Percentiles rank a stretch among this genome's conserved stretches.
Conservation (phyloP, 768 basidiomycete genomes). For the Galerina sulciceps region DNA sequence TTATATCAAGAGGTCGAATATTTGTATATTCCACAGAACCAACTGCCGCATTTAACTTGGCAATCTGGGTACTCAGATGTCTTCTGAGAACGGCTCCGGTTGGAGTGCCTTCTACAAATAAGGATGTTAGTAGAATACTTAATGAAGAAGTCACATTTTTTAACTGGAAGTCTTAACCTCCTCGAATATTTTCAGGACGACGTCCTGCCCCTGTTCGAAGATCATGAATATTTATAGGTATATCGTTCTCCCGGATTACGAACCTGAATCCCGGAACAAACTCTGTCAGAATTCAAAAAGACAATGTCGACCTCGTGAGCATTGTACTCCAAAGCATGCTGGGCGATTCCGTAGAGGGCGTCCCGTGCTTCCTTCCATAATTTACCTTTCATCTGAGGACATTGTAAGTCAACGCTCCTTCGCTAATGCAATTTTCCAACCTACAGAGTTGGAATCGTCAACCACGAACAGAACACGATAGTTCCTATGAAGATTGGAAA, state of each 20-base stretch:
- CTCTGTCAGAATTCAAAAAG: slow-evolving; percentile 26
- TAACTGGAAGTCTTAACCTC: slow-evolving; percentile 19
- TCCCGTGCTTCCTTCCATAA: slow-evolving; percentile 29
- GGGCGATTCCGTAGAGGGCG: slow-evolving; percentile 32
- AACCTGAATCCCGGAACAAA: background rate
- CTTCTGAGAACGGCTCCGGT: slow-evolving; percentile 29
- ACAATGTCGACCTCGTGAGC: slow-evolving; percentile 27
- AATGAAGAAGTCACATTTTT: background rate
- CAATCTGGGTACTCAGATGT: slow-evolving; percentile 25
- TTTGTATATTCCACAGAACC: background rate
- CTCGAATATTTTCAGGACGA: slow-evolving; percentile 23
- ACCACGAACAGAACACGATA: too few species aligned
- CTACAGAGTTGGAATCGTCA: too few species aligned
- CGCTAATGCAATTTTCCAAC: too few species aligned
- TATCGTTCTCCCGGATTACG: background rate
- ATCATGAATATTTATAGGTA: background rate
- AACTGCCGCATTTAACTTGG: slow-evolving; percentile 22
- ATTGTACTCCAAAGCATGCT: slow-evolving; percentile 30
- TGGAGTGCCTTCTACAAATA: slow-evolving; percentile 28
- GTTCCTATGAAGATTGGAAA: too few species aligned
- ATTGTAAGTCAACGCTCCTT: too few species aligned
- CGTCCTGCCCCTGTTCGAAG: slow-evolving; percentile 18
- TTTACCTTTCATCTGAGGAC: background rate
- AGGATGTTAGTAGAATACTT: background rate
- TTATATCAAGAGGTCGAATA: slow-evolving; percentile 37